phyloP scores from a whole-genome alignment of 192 early-diverging fungal species.

The Rhizoclosmatium sp. region DNA sequence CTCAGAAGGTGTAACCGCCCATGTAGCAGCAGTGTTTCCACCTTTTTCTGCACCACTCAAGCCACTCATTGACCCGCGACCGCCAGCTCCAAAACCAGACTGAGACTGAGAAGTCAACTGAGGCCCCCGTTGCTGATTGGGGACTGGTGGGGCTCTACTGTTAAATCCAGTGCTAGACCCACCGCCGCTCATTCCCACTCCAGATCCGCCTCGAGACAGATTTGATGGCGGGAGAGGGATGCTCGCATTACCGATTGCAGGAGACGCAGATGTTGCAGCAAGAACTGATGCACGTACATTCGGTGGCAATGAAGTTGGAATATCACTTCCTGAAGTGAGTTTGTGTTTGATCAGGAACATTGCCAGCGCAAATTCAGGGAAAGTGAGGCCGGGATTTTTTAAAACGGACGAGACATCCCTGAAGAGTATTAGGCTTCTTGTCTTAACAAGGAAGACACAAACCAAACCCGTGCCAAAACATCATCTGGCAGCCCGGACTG shows the following conservation, averaged over 20 bases:
- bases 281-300: conserved; percentile 50
- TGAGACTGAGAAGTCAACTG: not conserved
- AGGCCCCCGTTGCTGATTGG: not conserved
- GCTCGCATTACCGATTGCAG: not conserved
- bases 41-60: not conserved
- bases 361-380: conserved; percentile 59
- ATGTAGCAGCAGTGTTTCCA: conserved; percentile 32
- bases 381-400: conserved; percentile 44
- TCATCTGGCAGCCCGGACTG: conserved; percentile 40
- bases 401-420: conserved; percentile 52
- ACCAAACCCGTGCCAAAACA: conserved; percentile 45
- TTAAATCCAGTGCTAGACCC: not conserved
- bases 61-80: conserved; percentile 1
- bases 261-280: conserved; percentile 22
- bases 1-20: conserved; percentile 56
- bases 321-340: conserved; percentile 38
- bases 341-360: conserved; percentile 57
- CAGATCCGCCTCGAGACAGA: not conserved
- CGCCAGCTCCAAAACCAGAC: not conserved
- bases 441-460: not conserved
- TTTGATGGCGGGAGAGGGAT: not conserved
- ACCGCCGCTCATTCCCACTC: conserved; percentile 1
- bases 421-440: not conserved
- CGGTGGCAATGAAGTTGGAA: conserved; percentile 51
- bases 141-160: not conserved